Base-by-base conservation (phyloP, 177 flowering plant genomes). In the Vitis hybrid region DNA sequence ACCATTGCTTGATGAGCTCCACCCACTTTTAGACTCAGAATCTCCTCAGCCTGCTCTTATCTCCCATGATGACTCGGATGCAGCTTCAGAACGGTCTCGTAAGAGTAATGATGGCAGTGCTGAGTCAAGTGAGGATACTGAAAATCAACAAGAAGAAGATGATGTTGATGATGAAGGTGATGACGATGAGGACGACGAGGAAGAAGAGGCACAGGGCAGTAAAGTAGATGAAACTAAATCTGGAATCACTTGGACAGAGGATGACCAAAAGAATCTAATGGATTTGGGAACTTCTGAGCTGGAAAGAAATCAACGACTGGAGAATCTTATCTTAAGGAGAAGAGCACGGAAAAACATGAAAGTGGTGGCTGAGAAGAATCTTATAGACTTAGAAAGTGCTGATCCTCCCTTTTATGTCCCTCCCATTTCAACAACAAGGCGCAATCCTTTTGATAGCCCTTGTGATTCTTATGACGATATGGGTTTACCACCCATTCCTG, bases 1-100 rank as follows among this genome's bases (percentile, higher is more conserved):
- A 19, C 98, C 98, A 49, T 82, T 93, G 90, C 92, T 91, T 15
- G 93, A 95, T 82, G 98, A 95, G 87, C 96, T 95, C 55, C 92
- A 95, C 74, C 99, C 97, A 2, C 86, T 95, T 68, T 74, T 95
- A 65, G 91, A 88, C 32, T 69, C 74, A 51, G 94, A 83, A 56
- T 66, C 80, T 78, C 81, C 87, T 34, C 85, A 71, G 48, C 91
- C 80, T 56, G 74, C 76, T 77, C 72, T 23, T 52, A 7, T 74
- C 60, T 74, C 85, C 58, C 74, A 59, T 21, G 80, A 77, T 18
- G 78, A 70, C 32, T 80, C 86, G 34, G 84, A 80, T 80, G 81
- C 75, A 67, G 85, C 68, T 62, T 80, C 83, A 13, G 85, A 78
- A 65, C 57, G 14, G n/a, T 81, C 89, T 50, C 61, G 64, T 13